Conservation (phyloP, 2,329 filamentous ascomycete genomes). For the Fusarium citri region DNA sequence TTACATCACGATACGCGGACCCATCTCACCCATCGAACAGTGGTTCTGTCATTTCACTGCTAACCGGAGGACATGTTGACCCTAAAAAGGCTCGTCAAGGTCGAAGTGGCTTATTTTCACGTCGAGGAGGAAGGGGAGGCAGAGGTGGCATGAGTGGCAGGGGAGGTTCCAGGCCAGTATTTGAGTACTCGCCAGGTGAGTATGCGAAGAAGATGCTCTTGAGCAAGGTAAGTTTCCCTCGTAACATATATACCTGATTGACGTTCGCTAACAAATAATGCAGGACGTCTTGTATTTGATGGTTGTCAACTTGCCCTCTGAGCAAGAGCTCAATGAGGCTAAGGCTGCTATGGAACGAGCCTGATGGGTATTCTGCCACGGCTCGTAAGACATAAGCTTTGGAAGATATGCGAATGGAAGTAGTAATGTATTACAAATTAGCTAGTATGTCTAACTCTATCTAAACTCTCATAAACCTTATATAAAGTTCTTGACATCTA, state of each 20-base stretch:
- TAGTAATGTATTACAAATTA: background rate
- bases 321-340: slow-evolving; percentile 6
- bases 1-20: slow-evolving; percentile 13
- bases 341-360: background rate
- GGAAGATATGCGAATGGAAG: background rate
- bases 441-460: too few species aligned
- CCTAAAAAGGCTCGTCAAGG: background rate
- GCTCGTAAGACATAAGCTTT: too few species aligned
- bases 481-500: background rate
- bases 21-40: slow-evolving; percentile 14
- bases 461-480: accelerated
- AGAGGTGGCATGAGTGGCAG: background rate
- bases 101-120: background rate
- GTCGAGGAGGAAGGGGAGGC: background rate
- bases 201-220: slow-evolving; percentile 10
- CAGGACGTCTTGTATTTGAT: slow-evolving; percentile 17
- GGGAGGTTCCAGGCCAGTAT: background rate
- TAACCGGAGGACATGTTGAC: slow-evolving; percentile 15
- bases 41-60: slow-evolving; percentile 5
- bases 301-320: slow-evolving; percentile 13
- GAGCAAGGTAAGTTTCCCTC: background rate
- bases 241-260: accelerated
- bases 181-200: slow-evolving; percentile 7
- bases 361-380: too few species aligned
- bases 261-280: background rate